Evolutionary conservation across 768 basidiomycete genomes (phyloP).

Genomic region (Xanthoconium purpureum): DNA sequence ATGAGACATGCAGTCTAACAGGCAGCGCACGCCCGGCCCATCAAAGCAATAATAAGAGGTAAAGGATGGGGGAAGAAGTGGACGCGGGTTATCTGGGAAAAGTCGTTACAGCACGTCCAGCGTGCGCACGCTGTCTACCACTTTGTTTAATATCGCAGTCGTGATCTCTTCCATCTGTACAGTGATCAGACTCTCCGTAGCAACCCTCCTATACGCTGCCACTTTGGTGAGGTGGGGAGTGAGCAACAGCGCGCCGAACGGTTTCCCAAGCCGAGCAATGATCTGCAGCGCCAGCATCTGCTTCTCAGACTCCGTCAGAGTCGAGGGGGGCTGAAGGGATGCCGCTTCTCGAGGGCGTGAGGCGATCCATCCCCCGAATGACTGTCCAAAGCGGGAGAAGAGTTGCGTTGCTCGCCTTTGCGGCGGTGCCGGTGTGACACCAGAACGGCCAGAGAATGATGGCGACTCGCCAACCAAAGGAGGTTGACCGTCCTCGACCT

Average conservation of each 20-base stretch:
- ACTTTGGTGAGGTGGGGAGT: not conserved
- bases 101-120: not conserved
- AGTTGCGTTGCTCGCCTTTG: no score
- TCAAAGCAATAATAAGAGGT: no score
- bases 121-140: no score
- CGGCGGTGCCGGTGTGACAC: not conserved
- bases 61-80: no score
- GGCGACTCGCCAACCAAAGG: not conserved
- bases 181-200: no score
- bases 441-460: not conserved
- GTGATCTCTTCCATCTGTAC: no score
- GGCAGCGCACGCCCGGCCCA: no score
- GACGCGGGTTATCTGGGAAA: no score
- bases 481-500: not conserved
- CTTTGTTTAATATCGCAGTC: no score
- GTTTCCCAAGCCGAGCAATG: not conserved
- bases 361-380: not conserved
- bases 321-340: not conserved
- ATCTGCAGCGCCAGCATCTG: not conserved
- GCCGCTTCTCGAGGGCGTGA: not conserved
- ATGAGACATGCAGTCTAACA: no score
- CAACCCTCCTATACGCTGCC: not conserved
- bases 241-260: not conserved
- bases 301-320: not conserved
- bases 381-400: not conserved